Conservation (phyloP, 148 eudicot genomes). For the Beta vulgaris region DNA sequence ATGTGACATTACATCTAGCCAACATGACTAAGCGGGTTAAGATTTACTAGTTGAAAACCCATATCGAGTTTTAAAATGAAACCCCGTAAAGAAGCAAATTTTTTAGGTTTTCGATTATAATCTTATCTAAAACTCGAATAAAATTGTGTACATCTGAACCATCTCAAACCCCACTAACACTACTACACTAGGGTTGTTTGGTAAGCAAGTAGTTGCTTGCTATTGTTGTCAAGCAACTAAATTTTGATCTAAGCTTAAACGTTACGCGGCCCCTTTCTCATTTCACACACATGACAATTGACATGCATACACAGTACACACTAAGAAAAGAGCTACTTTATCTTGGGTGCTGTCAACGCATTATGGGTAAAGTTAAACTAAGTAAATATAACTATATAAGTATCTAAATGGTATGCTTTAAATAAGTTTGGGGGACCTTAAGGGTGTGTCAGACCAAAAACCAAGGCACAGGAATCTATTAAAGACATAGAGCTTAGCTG, state of each 20-base stretch:
- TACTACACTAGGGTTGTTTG: not conserved
- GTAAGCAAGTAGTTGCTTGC: not conserved
- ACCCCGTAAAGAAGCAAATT: too few relatives aligned
- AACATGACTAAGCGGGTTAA: not conserved
- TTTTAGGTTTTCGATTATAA: not conserved
- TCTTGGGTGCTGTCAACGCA: conserved; percentile 19
- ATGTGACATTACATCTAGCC: not conserved
- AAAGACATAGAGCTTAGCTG: conserved; percentile 29
- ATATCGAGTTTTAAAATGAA: not conserved
- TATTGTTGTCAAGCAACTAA: too few relatives aligned
- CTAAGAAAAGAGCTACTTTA: not conserved
- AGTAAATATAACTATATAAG: conserved; percentile 11
- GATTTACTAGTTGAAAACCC: not conserved
- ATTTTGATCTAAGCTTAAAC: too few relatives aligned
- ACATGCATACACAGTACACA: conserved; percentile 3
- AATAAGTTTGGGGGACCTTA: conserved; percentile 30
- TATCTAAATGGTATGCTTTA: conserved; percentile 19
- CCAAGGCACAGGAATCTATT: conserved; percentile 40
- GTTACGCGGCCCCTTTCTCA: not conserved
- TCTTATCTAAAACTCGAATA: not conserved
- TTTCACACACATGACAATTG: conserved; percentile 9
- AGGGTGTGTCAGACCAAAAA: conserved; percentile 44
- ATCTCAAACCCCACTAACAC: not conserved
- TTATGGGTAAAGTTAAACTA: conserved; percentile 30
- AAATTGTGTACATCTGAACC: not conserved